Conservation (phyloP, 2,329 filamentous ascomycete genomes). For the Pyrenophora tritici-repentis region DNA sequence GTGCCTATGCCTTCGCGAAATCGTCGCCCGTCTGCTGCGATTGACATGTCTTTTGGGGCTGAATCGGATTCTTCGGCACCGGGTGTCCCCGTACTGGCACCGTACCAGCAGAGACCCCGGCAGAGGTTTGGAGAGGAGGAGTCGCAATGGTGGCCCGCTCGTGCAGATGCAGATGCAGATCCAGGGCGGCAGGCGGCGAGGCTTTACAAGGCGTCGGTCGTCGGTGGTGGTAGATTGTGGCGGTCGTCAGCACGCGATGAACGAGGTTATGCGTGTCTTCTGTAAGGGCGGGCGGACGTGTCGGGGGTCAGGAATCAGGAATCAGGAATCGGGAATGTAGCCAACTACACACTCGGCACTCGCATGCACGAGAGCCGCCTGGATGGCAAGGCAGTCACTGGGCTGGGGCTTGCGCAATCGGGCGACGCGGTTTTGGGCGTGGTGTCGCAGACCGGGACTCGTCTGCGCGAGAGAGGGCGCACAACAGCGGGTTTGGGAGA, state of each 20-base stretch:
- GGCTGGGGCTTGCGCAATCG: constrained; percentile 13
- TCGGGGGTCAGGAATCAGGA: constrained; percentile 11
- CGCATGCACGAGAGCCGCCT: constrained; percentile 20
- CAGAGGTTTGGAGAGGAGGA: constrained; percentile 6
- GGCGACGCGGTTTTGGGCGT: constrained; percentile 10
- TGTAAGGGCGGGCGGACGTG: constrained; percentile 19
- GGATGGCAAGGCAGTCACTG: constrained; percentile 2
- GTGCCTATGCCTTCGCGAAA: constrained; percentile 52
- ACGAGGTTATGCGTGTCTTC: constrained; percentile 3
- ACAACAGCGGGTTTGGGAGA: constrained; percentile 16
- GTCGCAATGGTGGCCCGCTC: constrained; percentile 8
- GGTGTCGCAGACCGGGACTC: constrained; percentile 15
- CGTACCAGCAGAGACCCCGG: constrained; percentile 40
- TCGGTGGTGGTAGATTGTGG: background rate
- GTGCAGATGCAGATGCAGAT: background rate
- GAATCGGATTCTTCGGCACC: constrained; percentile 16
- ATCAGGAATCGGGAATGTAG: constrained; percentile 18
- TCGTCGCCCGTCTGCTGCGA: constrained; percentile 44
- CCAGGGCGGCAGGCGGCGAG: background rate
- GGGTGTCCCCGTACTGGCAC: constrained; percentile 29
- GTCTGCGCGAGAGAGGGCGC: constrained; percentile 7
- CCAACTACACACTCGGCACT: constrained; percentile 13
- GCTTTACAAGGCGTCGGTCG: background rate
- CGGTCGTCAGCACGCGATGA: constrained; percentile 11
- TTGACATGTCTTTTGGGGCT: constrained; percentile 45